Evolutionary conservation across 2,329 filamentous ascomycete species (phyloP).

Genomic region (Phialocephala sp.): DNA sequence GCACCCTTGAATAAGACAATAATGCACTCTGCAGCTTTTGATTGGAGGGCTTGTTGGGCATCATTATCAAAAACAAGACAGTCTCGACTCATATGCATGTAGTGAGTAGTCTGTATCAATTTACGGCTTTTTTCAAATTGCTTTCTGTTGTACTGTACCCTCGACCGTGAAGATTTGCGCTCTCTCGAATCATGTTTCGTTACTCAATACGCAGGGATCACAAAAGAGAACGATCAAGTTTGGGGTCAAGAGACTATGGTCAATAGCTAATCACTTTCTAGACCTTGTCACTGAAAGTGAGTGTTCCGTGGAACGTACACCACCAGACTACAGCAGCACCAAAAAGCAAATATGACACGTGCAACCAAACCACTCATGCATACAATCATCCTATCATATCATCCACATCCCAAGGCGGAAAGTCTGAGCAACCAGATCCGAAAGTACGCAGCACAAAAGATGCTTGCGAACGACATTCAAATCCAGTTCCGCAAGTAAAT

Average conservation of each 20-base stretch:
- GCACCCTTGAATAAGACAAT: too few species aligned
- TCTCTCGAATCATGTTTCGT: background rate
- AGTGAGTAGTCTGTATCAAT: conserved; percentile 6
- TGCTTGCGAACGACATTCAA: background rate
- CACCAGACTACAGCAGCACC: background rate
- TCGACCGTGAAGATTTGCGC: background rate
- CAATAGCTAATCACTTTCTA: background rate
- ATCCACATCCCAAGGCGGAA: background rate
- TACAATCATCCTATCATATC: background rate
- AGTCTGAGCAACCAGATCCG: background rate
- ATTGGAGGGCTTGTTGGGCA: background rate
- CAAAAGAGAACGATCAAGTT: background rate
- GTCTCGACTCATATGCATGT: background rate
- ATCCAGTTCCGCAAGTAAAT: background rate
- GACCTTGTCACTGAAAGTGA: background rate
- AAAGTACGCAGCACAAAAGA: background rate
- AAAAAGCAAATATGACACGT: too few species aligned
- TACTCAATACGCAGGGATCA: background rate
- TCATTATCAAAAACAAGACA: background rate
- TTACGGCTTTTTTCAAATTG: background rate
- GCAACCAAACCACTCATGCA: too few species aligned
- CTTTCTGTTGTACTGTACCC: background rate
- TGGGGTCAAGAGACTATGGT: background rate
- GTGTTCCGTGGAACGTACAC: background rate
- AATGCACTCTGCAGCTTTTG: background rate